phyloP scores from a whole-genome alignment of 352 stramenopile genomes.

The Phytophthora capsici region DNA sequence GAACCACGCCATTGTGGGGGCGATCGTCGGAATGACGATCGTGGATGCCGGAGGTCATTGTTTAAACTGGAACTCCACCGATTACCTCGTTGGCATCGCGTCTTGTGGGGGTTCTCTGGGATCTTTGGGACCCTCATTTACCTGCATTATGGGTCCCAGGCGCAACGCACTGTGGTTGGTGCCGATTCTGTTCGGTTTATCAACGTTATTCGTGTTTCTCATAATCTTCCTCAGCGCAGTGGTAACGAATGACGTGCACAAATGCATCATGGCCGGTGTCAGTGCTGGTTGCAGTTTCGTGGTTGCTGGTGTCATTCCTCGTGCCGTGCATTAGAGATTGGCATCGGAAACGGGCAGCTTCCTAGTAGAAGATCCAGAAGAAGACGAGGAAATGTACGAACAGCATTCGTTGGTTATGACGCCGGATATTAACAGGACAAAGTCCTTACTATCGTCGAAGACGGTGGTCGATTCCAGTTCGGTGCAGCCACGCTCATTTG shows the following conservation, averaged over 20 bases:
- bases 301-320: conserved; percentile 23
- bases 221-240: conserved; percentile 55
- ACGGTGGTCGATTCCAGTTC: not conserved
- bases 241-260: conserved; percentile 13
- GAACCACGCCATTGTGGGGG: conserved; percentile 73
- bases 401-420: conserved; percentile 15
- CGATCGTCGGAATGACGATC: conserved; percentile 76
- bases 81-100: conserved; percentile 50
- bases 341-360: conserved; percentile 30
- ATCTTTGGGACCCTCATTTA: conserved; percentile 66
- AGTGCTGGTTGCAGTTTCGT: not conserved
- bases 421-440: conserved; percentile 15
- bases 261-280: conserved; percentile 8
- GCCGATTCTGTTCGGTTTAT: conserved; percentile 57
- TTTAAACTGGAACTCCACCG: conserved; percentile 48
- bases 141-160: conserved; percentile 49
- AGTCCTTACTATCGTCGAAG: not conserved
- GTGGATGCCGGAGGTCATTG: conserved; percentile 44
- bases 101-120: conserved; percentile 72
- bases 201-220: conserved; percentile 54
- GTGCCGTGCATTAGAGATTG: conserved; percentile 34
- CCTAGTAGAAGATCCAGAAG: conserved; percentile 15
- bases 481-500: conserved; percentile 17
- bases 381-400: conserved; percentile 6
- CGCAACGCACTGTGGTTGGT: conserved; percentile 45